Conservation (phyloP, 148 eudicot genomes). For the Limonium bicolor region DNA sequence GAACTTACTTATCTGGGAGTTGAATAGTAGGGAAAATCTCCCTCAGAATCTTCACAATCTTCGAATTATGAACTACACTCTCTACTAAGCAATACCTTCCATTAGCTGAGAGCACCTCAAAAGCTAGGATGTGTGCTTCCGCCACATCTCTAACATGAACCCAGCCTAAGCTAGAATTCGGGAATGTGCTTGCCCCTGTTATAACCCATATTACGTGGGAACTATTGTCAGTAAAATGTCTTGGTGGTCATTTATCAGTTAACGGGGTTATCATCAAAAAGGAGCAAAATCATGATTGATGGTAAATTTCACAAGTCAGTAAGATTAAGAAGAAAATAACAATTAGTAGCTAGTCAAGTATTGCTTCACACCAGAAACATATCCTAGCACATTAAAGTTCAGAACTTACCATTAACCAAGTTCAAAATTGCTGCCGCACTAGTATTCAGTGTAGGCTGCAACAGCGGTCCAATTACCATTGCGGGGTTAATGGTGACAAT, state of each 20-base stretch:
- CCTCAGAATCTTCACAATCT: slow-evolving; percentile 13
- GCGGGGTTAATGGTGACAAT: slow-evolving; percentile 12
- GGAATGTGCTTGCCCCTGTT: slow-evolving; percentile 19
- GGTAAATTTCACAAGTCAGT: no score
- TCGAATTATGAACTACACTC: slow-evolving; percentile 9
- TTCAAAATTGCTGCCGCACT: slow-evolving; percentile 10
- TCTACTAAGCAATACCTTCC: slow-evolving; percentile 45
- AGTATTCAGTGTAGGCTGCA: slow-evolving; percentile 18
- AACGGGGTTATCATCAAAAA: no score
- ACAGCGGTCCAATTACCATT: slow-evolving; percentile 21
- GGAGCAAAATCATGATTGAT: no score
- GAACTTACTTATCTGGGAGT: slow-evolving; percentile 23
- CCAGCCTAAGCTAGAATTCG: slow-evolving; percentile 7
- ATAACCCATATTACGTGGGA: no score
- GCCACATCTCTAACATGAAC: slow-evolving; percentile 53
- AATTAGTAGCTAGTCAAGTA: no score
- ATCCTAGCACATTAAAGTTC: no score
- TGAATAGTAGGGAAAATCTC: slow-evolving; percentile 24
- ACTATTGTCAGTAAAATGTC: no score
- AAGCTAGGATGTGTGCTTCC: slow-evolving; percentile 38
- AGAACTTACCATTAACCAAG: slow-evolving; percentile 5
- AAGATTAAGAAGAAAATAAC: no score
- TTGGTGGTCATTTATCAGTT: no score
- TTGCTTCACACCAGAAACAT: no score
- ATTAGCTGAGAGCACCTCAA: slow-evolving; percentile 33